Base-by-base conservation (phyloP, 2,329 filamentous ascomycete genomes). In the Aureobasidium sp. region DNA sequence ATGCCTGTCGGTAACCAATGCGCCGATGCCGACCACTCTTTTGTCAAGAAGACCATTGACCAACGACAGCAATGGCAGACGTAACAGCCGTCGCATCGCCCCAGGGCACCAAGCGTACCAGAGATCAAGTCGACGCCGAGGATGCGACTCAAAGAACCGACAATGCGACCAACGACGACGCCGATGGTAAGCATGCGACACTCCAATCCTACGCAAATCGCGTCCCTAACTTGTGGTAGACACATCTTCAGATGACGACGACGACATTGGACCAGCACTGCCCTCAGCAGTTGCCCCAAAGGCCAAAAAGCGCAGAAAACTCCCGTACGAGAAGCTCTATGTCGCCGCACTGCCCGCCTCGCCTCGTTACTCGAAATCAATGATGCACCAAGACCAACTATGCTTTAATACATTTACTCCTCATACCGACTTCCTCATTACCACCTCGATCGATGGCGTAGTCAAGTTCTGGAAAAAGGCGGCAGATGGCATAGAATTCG, bases 391-490 rank as follows among this genome's bases (percentile, higher is more conserved):
- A 77, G 94, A 99, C 67, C 91, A 96, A 76, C 77, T 99, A 54
- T 84, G 88, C 62, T 97, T 92, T 70, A 84, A 90, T 65, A 95
- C 87, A 11, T 86, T 96, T 73, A 96, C 95, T 1, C 92, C 92
- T 0, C 79, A 88, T 63, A 97, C 93, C 63, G 94, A 97, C 68
- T 99, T 99, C 72, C 80, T 99, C 41, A 94, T 99, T 65, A 99
- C 94, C 1, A 90, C 89, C 64, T 97, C 94, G 0, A 78, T 90
- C 47, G 94, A 99, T 71, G 95, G 95, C n/a, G 88, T 93, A 0
- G 93, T 97, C 68, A 99, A 99, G 75, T 99, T 99, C 74, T 99
- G 94, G 94, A 99, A 99, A 78, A 99, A 99, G 78, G 84, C 89
- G 66, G 87, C 85, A 1, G 86, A 90, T 37, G 90, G 90, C 0